Conservation (phyloP, 2,329 filamentous ascomycete genomes). For the Trichothecium roseum region DNA sequence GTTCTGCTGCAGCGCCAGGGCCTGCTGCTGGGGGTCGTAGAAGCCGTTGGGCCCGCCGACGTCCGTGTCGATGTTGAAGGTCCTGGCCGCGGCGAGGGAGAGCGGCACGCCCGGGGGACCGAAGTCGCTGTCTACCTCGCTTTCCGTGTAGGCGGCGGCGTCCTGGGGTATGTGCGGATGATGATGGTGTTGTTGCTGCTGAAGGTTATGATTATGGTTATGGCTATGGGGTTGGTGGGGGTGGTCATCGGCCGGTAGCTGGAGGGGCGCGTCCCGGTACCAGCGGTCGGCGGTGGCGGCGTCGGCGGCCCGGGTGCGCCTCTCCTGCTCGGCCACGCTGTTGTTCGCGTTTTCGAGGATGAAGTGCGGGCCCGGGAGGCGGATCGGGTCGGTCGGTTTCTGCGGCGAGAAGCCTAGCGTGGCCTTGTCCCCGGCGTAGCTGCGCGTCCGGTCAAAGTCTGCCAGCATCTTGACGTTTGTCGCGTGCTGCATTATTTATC, state of each 20-base stretch:
- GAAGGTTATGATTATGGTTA: too few relatives aligned
- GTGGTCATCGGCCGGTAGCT: background rate
- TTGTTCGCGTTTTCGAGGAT: conserved; percentile 15
- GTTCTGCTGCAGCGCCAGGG: conserved; percentile 1
- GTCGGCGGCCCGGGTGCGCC: conserved; percentile 8
- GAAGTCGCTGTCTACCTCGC: conserved; percentile 2
- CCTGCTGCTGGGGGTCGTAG: background rate
- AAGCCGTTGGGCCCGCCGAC: background rate
- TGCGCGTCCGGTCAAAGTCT: conserved; percentile 19
- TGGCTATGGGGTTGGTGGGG: background rate
- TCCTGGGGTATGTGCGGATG: background rate
- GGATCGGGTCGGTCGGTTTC: conserved; percentile 6
- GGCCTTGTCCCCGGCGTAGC: conserved; percentile 13
- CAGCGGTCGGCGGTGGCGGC: conserved; percentile 12
- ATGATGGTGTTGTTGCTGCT: background rate
- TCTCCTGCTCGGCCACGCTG: conserved; percentile 11
- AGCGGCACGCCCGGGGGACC: conserved; percentile 5
- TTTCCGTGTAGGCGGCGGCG: background rate
- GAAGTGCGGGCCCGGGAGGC: conserved; percentile 14
- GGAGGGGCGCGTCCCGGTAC: conserved; percentile 5
- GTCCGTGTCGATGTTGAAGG: background rate
- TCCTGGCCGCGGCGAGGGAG: conserved; percentile 1
- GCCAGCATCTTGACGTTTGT: conserved; percentile 17
- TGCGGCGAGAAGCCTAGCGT: conserved; percentile 5
- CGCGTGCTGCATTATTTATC: conserved; percentile 13